Percentiles rank a stretch among this genome's conserved stretches.
phyloP scores from a whole-genome alignment of 164 flowering plant species.

The Protea cynaroides region DNA sequence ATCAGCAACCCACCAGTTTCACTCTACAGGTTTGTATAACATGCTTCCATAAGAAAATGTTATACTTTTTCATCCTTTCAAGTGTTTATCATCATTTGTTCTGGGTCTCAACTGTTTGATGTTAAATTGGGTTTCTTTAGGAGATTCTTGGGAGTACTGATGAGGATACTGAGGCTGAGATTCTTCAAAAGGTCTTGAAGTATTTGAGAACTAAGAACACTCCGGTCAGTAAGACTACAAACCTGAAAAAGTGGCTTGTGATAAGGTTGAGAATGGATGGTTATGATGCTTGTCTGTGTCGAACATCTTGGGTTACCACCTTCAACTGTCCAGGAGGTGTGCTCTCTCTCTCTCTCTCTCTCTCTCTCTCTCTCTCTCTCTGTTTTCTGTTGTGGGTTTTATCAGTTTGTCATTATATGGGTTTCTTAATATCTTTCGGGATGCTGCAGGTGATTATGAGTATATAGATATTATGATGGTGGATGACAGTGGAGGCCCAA shows the following conservation, averaged over 20 bases:
- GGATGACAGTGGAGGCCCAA: constrained; percentile 12
- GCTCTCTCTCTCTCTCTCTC: constrained; percentile 1
- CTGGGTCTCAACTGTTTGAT: background rate
- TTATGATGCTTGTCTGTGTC: constrained; percentile 37
- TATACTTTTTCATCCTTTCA: background rate
- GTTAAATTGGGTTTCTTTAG: constrained; percentile 15
- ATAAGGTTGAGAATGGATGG: constrained; percentile 35
- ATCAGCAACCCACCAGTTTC: constrained; percentile 12
- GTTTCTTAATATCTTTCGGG: background rate
- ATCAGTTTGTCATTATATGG: background rate
- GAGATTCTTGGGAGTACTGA: constrained; percentile 30
- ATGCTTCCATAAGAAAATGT: background rate
- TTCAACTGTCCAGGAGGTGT: constrained; percentile 35
- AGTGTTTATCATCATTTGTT: background rate
- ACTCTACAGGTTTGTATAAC: constrained; percentile 28
- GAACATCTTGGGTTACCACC: constrained; percentile 38
- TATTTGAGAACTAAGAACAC: constrained; percentile 17
- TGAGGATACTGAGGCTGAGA: constrained; percentile 25
- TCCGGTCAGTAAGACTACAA: constrained; percentile 14
- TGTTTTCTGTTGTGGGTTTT: background rate
- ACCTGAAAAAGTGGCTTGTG: constrained; percentile 34
- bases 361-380: background rate
- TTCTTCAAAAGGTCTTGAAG: constrained; percentile 31
- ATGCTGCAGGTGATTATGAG: constrained; percentile 46
- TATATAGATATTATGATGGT: constrained; percentile 39